A percentile compares a stretch with the other conserved stretches of the same genome.
Evolutionary conservation across 805 yeast genomes (phyloP).

Genomic region (Nakazawaea ambrosiae): DNA sequence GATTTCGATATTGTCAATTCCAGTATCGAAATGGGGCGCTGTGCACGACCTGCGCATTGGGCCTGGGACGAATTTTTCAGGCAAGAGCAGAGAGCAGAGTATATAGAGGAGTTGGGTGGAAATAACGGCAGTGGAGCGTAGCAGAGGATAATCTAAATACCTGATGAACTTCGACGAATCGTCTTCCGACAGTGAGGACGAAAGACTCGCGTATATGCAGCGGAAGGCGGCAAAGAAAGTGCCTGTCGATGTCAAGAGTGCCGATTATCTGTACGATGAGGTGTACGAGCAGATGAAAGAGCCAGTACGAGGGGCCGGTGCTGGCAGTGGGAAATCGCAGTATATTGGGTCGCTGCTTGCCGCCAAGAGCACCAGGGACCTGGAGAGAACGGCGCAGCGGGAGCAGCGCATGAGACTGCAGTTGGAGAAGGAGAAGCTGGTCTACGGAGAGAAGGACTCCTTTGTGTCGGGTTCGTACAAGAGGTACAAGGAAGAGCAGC

Average conservation of each 20-base stretch:
- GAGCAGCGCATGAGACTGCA: slow-evolving; percentile 31
- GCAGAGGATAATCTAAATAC: too few species aligned
- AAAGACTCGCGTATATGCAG: slow-evolving; percentile 1
- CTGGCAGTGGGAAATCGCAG: slow-evolving; percentile 16
- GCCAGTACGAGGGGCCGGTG: slow-evolving; percentile 5
- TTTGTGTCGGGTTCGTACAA: slow-evolving; percentile 45
- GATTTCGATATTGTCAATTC: too few species aligned
- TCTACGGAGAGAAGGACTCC: slow-evolving; percentile 29
- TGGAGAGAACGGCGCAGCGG: slow-evolving; percentile 33
- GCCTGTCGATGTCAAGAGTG: slow-evolving; percentile 12
- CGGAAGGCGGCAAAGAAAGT: neutral
- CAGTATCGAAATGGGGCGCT: too few species aligned
- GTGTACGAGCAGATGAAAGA: slow-evolving; percentile 36
- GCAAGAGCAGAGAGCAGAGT: too few species aligned
- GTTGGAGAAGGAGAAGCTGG: slow-evolving; percentile 31
- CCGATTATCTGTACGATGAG: slow-evolving; percentile 37
- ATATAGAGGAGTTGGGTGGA: too few species aligned
- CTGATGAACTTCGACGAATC: slow-evolving; percentile 8
- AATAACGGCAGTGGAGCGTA: too few species aligned
- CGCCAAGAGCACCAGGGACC: slow-evolving; percentile 37
- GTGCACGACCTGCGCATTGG: too few species aligned
- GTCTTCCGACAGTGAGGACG: slow-evolving; percentile 7
- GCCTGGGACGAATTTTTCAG: too few species aligned
- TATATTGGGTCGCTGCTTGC: slow-evolving; percentile 35
- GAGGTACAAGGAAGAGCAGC: slow-evolving; percentile 24